A percentile compares a stretch with the other conserved stretches of the same genome.
Conservation (phyloP, 371 early-diverging fungal genomes). For the Cokeromyces recurvatus region DNA sequence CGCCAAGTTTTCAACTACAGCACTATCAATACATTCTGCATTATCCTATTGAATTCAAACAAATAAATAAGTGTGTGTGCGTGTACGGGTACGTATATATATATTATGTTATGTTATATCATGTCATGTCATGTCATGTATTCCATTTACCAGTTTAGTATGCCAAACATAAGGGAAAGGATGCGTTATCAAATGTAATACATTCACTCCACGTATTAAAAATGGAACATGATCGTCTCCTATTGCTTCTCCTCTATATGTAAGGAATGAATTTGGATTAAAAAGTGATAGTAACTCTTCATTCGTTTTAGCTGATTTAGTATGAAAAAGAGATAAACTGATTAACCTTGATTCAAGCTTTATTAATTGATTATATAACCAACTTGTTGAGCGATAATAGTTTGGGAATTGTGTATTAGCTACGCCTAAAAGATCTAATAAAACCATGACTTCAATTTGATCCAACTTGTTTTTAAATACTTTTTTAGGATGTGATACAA, state of each 20-base stretch:
- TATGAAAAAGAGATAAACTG: constrained; percentile 16
- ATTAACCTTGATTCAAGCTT: constrained; percentile 43
- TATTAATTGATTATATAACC: constrained; percentile 52
- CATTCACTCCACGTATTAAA: constrained; percentile 68
- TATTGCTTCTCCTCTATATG: constrained; percentile 41
- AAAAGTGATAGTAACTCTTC: constrained; percentile 23
- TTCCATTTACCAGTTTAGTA: constrained; percentile 49
- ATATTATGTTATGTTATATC: no score
- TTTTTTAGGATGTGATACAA: constrained; percentile 16
- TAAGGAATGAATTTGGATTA: constrained; percentile 32
- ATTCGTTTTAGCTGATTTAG: constrained; percentile 20
- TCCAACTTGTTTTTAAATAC: constrained; percentile 37
- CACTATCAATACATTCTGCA: constrained; percentile 37
- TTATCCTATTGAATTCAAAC: constrained; percentile 11
- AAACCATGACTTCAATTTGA: constrained; percentile 81
- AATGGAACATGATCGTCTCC: constrained; percentile 96
- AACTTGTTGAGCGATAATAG: constrained; percentile 58
- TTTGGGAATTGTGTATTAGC: constrained; percentile 46
- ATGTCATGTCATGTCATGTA: no score
- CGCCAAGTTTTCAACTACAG: constrained; percentile 47
- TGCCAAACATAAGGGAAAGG: constrained; percentile 96
- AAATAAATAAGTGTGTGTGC: neutral
- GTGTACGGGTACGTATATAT: no score
- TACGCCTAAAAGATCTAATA: constrained; percentile 85
- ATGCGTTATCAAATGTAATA: constrained; percentile 86